Base-by-base conservation (phyloP, 495 filamentous ascomycete genomes). In the Penicillium cinerascens region DNA sequence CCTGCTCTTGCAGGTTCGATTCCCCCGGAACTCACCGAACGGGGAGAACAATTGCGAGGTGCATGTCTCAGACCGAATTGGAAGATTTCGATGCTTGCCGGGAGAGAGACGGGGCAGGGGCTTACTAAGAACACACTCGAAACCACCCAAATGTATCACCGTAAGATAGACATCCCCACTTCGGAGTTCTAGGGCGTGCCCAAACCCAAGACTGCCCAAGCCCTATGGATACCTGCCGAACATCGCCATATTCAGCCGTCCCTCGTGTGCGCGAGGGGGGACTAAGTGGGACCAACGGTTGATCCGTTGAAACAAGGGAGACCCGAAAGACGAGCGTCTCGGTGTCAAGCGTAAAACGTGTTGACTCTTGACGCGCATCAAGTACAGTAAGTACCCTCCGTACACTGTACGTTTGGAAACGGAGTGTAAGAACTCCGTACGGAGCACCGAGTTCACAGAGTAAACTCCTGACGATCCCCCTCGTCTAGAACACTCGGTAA, bases 271-370 rank as follows among this genome's bases (percentile, higher is more conserved):
- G n/a, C 13, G 46, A 49, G 47, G 47, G n/a, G 42, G 40, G 36
- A 23, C 25, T 39, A 49, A 50, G 46, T 40, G 42, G 52, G 25
- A 41, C 35, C 33, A 22, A 48, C 36, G 25, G 25, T 47, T 17
- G 37, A 39, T 54, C 54, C 22, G 22, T 23, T n/a, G 54, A 61
- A 61, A 61, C 54, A 58, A 56, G 54, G 43, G 47, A 46, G 54
- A 51, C 41, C 41, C 53, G 47, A 41, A 51, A 51, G 21, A 20
- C 27, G 39, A 63, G 42, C 52, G 49, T 23, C 22, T 33, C 47
- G 47, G 46, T 51, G 51, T 51, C n/a, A n/a, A n/a, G n/a, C n/a
- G n/a, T n/a, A n/a, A n/a, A n/a, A n/a, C n/a, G n/a, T n/a, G n/a
- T n/a, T n/a, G n/a, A n/a, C n/a, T n/a, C n/a, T n/a, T n/a, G n/a